Percentiles rank a stretch among this genome's conserved stretches.
These are phyloP conservation scores for Phytophthora citrophthora DNA, from an alignment of 352 stramenopile genomes.

Conservation along the genomic window DNA sequence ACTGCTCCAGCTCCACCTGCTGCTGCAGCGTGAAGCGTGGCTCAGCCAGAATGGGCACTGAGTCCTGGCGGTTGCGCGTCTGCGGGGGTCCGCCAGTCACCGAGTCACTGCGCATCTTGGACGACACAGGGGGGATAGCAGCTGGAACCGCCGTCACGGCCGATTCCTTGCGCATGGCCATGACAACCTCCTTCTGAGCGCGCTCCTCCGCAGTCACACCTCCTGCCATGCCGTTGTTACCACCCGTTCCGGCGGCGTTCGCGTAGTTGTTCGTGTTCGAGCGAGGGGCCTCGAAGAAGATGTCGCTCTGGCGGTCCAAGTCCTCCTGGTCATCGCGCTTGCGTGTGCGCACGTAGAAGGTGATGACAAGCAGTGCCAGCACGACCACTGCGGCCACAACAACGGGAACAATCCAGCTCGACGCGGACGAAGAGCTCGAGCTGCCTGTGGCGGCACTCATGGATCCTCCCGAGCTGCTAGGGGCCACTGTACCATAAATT, in stretches of 20 bases:
- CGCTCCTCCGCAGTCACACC: slow-evolving; percentile 26
- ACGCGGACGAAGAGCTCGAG: slow-evolving; percentile 31
- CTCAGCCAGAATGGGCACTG: slow-evolving; percentile 37
- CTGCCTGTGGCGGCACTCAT: slow-evolving; percentile 29
- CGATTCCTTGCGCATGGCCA: slow-evolving; percentile 46
- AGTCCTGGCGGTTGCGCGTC: slow-evolving; percentile 40
- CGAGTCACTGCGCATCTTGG: slow-evolving; percentile 48
- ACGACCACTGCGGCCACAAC: slow-evolving; percentile 67
- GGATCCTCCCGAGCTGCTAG: slow-evolving; percentile 29
- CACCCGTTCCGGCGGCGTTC: slow-evolving; percentile 13
- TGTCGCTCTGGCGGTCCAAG: slow-evolving; percentile 60
- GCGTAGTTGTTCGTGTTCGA: slow-evolving; percentile 62
- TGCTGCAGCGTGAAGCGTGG: slow-evolving; percentile 50
- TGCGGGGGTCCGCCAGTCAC: slow-evolving; percentile 34
- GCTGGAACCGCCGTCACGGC: slow-evolving; percentile 17
- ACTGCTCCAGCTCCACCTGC: slow-evolving; percentile 41
- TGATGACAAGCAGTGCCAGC: slow-evolving; percentile 59
- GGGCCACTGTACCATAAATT: slow-evolving; percentile 54
- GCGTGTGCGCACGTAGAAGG: slow-evolving; percentile 60
- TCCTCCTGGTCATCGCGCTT: slow-evolving; percentile 56
- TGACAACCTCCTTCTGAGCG: slow-evolving; percentile 31
- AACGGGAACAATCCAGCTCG: slow-evolving; percentile 61
- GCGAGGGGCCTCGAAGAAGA: slow-evolving; percentile 66
- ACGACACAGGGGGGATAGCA: slow-evolving; percentile 26
- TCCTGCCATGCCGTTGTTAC: slow-evolving; percentile 16